Evolutionary conservation across 148 eudicot species (phyloP), one percentile per base, ranked within the genome.

Genomic region (Camellia sinensis): DNA sequence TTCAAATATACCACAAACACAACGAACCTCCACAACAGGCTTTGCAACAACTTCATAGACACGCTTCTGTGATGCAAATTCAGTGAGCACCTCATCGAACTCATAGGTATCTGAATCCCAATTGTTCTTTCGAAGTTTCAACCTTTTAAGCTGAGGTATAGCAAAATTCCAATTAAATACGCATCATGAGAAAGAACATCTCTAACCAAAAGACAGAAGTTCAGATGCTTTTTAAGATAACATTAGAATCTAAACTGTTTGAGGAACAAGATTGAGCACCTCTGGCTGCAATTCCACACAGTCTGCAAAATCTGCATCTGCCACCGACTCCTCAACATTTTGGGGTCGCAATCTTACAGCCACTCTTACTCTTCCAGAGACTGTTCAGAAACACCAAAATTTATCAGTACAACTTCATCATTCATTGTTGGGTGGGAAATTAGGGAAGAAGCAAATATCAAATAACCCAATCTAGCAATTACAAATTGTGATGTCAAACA

Each of bases 81-180:
- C 98, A 79, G 93, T 90, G 48, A 95, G 93, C 85, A 95, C 91
- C 83, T 95, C 98, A 83, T 95, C 98, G 83, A 95, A 95, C 76
- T 95, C 97, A 69, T 93, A 95, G 52, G 98, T 95, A 78, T 93
- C 98, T 59, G 98, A 85, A 79, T 95, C 98, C 98, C 98, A 95
- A 81, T 95, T 95, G 90, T 95, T 95, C 83, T 95, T 95, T 46
- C 93, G 91, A 82, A 95, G 97, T 85, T 93, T 95, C 87, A 93
- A 85, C 82, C 97, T 85, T 89, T 95, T 95, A 29, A 93, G 89
- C 98, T 93, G 89, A 48, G 76, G 80, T 73, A 74, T 21, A 81
- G 41, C 29, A 83, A 73, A 22, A 82, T 46, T 52, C 18, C 14
- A 72, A 69, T 52, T 29, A 41, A 69, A 44, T 5, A 79, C 43